Conservation (phyloP, 208 protist species). For the Vickermania ingenoplastis region DNA sequence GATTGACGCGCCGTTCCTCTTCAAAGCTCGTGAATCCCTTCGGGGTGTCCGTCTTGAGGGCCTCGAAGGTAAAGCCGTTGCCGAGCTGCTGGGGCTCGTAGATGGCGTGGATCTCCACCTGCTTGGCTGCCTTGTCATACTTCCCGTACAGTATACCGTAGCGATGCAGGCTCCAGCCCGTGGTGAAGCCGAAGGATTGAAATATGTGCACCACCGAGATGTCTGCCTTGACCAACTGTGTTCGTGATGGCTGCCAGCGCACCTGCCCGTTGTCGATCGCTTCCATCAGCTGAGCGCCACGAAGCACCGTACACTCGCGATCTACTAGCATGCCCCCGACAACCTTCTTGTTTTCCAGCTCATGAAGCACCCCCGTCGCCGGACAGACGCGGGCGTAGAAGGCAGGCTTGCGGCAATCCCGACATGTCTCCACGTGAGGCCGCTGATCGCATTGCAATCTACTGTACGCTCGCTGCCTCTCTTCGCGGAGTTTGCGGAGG, state of each 20-base stretch:
- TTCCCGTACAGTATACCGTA: conserved; percentile 82
- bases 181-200: conserved; percentile 64
- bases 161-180: conserved; percentile 70
- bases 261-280: conserved; percentile 69
- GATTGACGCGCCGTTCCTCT: conserved; percentile 22
- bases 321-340: conserved; percentile 52
- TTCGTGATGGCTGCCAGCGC: conserved; percentile 66
- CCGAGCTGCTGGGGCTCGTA: conserved; percentile 84
- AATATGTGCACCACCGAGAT: conserved; percentile 71
- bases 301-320: conserved; percentile 34
- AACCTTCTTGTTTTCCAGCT: conserved; percentile 40
- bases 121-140: conserved; percentile 25
- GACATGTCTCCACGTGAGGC: conserved; percentile 41
- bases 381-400: conserved; percentile 56
- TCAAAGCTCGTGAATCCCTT: conserved; percentile 10
- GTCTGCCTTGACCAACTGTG: conserved; percentile 62
- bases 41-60: conserved; percentile 14
- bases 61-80: conserved; percentile 38
- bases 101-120: conserved; percentile 69
- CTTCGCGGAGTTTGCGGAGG: conserved; percentile 21
- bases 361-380: conserved; percentile 61
- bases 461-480: conserved; percentile 21
- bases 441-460: conserved; percentile 12
- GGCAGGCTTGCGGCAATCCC: conserved; percentile 36
- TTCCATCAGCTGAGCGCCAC: conserved; percentile 47